Conservation (phyloP, 257 asterid genomes). For the Nicotiana noctiflora region DNA sequence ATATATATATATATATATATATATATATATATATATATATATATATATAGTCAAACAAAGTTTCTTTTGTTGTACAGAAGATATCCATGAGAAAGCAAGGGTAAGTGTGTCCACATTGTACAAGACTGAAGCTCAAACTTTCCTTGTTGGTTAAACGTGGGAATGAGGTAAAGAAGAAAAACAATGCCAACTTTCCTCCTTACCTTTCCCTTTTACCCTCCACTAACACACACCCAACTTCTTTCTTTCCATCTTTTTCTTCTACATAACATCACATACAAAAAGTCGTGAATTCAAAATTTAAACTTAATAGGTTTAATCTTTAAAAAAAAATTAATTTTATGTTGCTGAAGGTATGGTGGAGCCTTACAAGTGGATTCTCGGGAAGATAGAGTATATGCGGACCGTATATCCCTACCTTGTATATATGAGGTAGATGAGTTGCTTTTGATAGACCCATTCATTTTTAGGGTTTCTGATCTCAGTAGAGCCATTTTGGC, state of each 20-base stretch:
- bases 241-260: background rate
- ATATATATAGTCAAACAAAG: background rate
- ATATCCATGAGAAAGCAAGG: background rate
- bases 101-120: background rate
- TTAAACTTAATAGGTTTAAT: no score
- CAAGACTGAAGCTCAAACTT: background rate
- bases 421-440: no score
- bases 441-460: no score
- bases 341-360: no score
- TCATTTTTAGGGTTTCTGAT: constrained; percentile 30
- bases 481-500: constrained; percentile 53
- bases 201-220: background rate
- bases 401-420: no score
- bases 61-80: background rate
- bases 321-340: no score
- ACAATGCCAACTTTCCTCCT: background rate
- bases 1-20: no score
- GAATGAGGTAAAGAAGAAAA: background rate
- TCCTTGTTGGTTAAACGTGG: background rate
- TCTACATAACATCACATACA: background rate
- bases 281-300: background rate
- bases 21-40: no score
- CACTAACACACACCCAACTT: constrained; percentile 18
- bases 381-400: no score
- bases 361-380: no score